Percentiles rank a stretch among this genome's conserved stretches.
phyloP scores from a whole-genome alignment of 805 yeast genomes.

The Wickerhamomyces strasburgensis region DNA sequence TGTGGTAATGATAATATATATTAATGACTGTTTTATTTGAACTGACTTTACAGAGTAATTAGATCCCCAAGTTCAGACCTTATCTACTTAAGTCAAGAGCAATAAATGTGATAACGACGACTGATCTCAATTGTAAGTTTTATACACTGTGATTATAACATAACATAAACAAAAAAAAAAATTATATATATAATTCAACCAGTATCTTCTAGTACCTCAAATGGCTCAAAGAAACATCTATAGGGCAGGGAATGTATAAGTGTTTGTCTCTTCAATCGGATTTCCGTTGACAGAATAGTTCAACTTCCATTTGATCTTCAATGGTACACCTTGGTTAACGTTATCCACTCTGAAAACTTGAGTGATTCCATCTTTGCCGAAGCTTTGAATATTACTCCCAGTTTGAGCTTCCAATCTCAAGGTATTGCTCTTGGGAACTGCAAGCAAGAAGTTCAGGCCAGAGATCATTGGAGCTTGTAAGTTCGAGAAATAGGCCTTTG shows the following conservation, averaged over 20 bases:
- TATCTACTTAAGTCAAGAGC: too few species aligned
- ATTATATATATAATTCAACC: too few species aligned
- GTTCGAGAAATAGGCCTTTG: constrained; percentile 51
- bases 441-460: constrained; percentile 55
- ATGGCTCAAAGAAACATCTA: background rate
- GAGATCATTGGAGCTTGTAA: constrained; percentile 38
- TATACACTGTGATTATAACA: too few species aligned
- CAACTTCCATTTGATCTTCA: constrained; percentile 75
- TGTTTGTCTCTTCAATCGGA: constrained; percentile 53
- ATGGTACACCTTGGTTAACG: constrained; percentile 31
- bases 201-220: too few species aligned
- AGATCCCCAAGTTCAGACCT: too few species aligned
- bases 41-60: too few species aligned
- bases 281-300: constrained; percentile 48
- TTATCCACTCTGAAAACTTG: constrained; percentile 44
- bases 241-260: constrained; percentile 37
- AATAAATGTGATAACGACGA: too few species aligned
- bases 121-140: too few species aligned
- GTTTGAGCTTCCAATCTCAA: constrained; percentile 61
- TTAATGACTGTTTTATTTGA: constrained; percentile 1
- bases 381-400: constrained; percentile 45
- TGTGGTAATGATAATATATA: background rate
- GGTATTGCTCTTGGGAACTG: constrained; percentile 62
- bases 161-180: background rate
- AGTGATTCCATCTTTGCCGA: constrained; percentile 42